Conservation (phyloP, 805 yeast species). For the Saturnispora zaruensis region DNA sequence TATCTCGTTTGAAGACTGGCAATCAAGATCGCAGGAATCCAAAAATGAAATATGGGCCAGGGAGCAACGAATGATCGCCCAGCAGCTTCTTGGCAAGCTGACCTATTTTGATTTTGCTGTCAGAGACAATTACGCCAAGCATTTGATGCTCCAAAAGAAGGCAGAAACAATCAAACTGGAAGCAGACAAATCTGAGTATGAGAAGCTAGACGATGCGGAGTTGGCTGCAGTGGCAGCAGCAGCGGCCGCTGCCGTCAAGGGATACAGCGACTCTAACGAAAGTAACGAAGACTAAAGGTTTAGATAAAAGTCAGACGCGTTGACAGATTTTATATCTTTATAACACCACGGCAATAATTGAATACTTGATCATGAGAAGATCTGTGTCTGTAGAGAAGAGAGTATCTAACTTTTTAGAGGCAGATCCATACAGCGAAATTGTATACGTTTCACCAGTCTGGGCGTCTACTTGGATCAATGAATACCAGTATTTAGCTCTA, state of each 20-base stretch:
- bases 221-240: constrained; percentile 30
- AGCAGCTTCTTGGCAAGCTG: constrained; percentile 33
- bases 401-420: background rate
- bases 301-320: background rate
- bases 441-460: background rate
- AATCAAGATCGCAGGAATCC: constrained; percentile 26
- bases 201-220: constrained; percentile 19
- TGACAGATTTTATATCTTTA: background rate
- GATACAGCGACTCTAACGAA: constrained; percentile 9
- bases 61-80: constrained; percentile 37
- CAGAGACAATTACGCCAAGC: constrained; percentile 33
- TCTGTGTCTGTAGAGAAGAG: background rate
- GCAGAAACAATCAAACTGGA: constrained; percentile 10
- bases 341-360: background rate
- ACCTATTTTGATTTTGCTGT: constrained; percentile 37
- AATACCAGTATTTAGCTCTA: background rate
- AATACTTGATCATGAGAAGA: background rate
- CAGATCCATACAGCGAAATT: background rate
- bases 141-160: constrained; percentile 18
- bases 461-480: background rate
- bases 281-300: background rate
- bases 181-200: constrained; percentile 1
- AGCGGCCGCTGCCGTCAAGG: constrained; percentile 21
- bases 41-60: constrained; percentile 37
- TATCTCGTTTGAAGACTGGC: constrained; percentile 41